Conservation (phyloP, 768 basidiomycete species). For the Sistotremastrum niveocremeum region DNA sequence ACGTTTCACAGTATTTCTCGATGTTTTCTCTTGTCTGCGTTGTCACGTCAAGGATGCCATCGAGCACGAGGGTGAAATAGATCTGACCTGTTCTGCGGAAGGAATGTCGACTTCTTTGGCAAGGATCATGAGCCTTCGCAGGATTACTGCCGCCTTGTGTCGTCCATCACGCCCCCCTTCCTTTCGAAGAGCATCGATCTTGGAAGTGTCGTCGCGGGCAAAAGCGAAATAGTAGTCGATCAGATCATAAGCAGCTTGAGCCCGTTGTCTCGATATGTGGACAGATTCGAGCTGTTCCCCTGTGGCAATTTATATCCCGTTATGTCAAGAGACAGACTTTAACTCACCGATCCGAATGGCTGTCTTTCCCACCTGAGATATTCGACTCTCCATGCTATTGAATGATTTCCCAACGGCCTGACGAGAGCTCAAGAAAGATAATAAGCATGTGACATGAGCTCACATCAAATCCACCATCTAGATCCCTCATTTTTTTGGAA, state of each 20-base stretch:
- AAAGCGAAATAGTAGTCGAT: conserved; percentile 93
- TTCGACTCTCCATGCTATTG: conserved; percentile 75
- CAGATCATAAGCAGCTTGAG: conserved; percentile 87
- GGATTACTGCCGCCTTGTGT: conserved; percentile 73
- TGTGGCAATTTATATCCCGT: conserved; percentile 17
- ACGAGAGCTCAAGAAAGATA: conserved; percentile 1
- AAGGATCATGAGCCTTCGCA: conserved; percentile 73
- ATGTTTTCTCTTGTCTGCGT: conserved; percentile 76
- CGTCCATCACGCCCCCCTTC: conserved; percentile 78
- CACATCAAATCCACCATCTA: conserved; percentile 91
- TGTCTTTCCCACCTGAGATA: conserved; percentile 87
- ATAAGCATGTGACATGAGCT: conserved; percentile 11
- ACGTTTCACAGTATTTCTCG: conserved; percentile 95
- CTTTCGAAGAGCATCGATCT: conserved; percentile 65
- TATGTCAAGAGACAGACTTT: background rate
- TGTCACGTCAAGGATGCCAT: background rate
- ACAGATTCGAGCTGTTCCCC: conserved; percentile 94
- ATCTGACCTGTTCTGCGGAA: conserved; percentile 58
- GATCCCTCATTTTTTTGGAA: conserved; percentile 83
- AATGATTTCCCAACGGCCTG: conserved; percentile 85
- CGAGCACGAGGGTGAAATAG: background rate
- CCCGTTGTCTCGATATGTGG: conserved; percentile 81
- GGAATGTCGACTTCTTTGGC: conserved; percentile 90
- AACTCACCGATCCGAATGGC: conserved; percentile 81
- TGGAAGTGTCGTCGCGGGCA: conserved; percentile 62